Conservation (phyloP, 2,329 filamentous ascomycete species). For the Pseudogymnoascus sp. region DNA sequence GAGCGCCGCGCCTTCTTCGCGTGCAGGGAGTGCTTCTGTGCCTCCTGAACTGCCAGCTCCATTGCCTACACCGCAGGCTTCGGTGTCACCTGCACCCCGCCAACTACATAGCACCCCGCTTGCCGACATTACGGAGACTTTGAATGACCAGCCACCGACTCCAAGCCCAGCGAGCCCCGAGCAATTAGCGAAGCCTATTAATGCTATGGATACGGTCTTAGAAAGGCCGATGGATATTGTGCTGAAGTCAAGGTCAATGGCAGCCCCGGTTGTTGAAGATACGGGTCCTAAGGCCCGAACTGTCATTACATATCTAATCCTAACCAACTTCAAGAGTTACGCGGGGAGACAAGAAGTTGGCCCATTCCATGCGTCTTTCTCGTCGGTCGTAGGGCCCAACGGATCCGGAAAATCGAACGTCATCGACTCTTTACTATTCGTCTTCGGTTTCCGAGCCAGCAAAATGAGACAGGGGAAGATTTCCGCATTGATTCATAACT, state of each 20-base stretch:
- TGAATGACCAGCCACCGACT: constrained; percentile 53
- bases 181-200: constrained; percentile 60
- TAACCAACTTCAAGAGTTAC: constrained; percentile 99
- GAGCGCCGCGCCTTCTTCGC: constrained; percentile 38
- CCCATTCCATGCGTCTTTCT: constrained; percentile 94
- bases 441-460: constrained; percentile 98
- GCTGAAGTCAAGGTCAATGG: constrained; percentile 70
- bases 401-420: constrained; percentile 98
- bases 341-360: constrained; percentile 91
- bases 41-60: constrained; percentile 28
- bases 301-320: constrained; percentile 83
- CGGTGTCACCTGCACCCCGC: constrained; percentile 49
- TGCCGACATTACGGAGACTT: constrained; percentile 63
- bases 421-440: constrained; percentile 93
- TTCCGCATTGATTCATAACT: constrained; percentile 95
- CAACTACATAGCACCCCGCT: constrained; percentile 52
- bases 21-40: constrained; percentile 25
- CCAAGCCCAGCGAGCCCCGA: constrained; percentile 39
- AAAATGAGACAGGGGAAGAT: constrained; percentile 99
- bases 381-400: constrained; percentile 94
- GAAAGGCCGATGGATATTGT: constrained; percentile 93
- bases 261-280: constrained; percentile 63
- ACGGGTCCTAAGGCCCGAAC: constrained; percentile 74
- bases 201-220: constrained; percentile 67
- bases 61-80: constrained; percentile 46